Evolutionary conservation across 352 stramenopile genomes (phyloP), one percentile per base, ranked within the genome.

Genomic region (Thalassiosira livingstoniorum): DNA sequence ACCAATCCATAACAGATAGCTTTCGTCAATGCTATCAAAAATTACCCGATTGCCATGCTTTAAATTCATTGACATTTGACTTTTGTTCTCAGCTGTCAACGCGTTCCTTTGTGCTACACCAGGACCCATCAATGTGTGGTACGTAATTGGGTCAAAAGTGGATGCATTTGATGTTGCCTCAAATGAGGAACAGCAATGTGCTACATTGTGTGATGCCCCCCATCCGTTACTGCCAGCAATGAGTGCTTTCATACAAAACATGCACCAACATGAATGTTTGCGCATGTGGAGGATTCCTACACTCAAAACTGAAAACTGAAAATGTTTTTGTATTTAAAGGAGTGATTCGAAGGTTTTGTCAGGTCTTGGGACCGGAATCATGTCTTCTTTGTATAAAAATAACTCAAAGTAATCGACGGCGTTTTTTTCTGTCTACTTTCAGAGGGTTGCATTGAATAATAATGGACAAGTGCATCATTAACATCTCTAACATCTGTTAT

Each of bases 251-350:
- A 39, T 39, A 29, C 58, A 67, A 11, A 21, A 21, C 27, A 67
- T 45, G 21, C 58, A 67, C 58, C 58, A 67, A 37, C 58, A 67
- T 31, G 32, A 43, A 21, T 29, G 58, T 5, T 45, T 47, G 7
- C 39, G 7, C 39, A 47, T 47, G 42, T 67, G 21, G 4, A 67
- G 5, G 42, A 13, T 21, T 35, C 58, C 58, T 37, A 45, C 58
- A n/a, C 27, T 37, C 42, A 15, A 25, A 31, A 67, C 32, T 25
- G 21, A 15, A 35, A 67, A 45, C 32, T 67, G 58, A n/a, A 45
- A 37, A 21, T 37, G 13, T 7, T 39, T 29, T 43, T 4, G n/a
- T 21, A 67, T 67, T 7, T 37, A 21, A 7, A 45, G 7, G 15
- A 67, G n/a, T 45, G 25, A 7, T 23, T 35, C 13, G 10, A 35